Conservation (phyloP, 768 basidiomycete genomes). For the Boletus pseudo-olivaceus region DNA sequence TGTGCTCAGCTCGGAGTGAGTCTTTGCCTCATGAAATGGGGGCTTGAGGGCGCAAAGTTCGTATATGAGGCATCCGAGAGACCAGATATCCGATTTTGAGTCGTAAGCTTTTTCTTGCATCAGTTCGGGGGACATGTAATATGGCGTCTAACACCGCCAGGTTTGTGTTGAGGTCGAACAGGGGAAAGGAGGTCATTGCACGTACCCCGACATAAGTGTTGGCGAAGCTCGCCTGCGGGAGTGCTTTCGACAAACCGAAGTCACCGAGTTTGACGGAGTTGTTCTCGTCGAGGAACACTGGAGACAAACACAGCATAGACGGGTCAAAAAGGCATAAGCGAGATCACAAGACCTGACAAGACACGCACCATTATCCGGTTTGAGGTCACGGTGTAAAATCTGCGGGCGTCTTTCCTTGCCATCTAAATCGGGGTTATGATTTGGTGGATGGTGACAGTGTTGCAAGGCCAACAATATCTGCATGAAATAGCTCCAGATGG, state of each 20-base stretch:
- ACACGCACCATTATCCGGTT: constrained; percentile 89
- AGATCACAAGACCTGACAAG: not conserved
- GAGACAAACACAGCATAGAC: not conserved
- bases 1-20: constrained; percentile 79
- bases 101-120: constrained; percentile 98
- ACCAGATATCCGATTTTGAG: constrained; percentile 98
- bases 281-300: constrained; percentile 86
- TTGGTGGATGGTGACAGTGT: constrained; percentile 85
- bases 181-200: constrained; percentile 3
- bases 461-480: constrained; percentile 88
- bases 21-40: constrained; percentile 91
- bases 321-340: not conserved
- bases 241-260: constrained; percentile 93
- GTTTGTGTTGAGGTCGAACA: not conserved
- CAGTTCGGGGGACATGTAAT: constrained; percentile 99
- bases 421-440: constrained; percentile 33
- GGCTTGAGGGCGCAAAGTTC: constrained; percentile 94
- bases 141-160: constrained; percentile 83
- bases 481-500: constrained; percentile 93
- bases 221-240: constrained; percentile 84
- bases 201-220: constrained; percentile 96
- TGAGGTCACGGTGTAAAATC: constrained; percentile 91
- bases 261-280: constrained; percentile 95
- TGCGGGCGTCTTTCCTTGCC: constrained; percentile 59
- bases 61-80: constrained; percentile 92